A percentile compares a stretch with the other conserved stretches of the same genome.
These are phyloP conservation scores for Entamoeba nuttalli DNA, from an alignment of 208 protist species.

Conservation along the genomic window DNA sequence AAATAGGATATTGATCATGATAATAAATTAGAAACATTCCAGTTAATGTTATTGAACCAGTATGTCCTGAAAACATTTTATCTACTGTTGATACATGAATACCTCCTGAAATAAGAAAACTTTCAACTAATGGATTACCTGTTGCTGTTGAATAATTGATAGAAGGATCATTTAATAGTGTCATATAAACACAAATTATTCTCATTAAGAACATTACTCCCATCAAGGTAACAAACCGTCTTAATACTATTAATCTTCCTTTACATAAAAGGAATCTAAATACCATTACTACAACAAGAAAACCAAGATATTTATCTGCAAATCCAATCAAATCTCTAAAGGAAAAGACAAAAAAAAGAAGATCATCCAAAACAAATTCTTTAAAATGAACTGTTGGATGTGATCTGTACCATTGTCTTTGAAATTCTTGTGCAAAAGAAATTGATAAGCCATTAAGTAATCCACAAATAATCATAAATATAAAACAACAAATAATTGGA, in stretches of 20 bases:
- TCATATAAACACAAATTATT: background rate
- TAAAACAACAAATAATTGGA: background rate
- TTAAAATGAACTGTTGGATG: background rate
- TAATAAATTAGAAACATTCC: background rate
- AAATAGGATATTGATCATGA: background rate
- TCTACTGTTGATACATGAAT: background rate
- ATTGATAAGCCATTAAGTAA: background rate
- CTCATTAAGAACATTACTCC: background rate
- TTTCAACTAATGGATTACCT: background rate
- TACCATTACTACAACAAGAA: background rate
- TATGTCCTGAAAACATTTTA: background rate
- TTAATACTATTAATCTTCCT: background rate
- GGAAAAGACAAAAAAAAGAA: background rate
- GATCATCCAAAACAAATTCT: background rate
- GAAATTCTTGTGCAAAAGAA: background rate
- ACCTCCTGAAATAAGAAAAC: background rate
- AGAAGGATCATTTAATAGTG: background rate
- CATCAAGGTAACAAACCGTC: background rate
- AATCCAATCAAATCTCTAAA: background rate
- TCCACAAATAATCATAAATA: background rate
- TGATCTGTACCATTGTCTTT: background rate
- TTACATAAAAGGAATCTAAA: background rate
- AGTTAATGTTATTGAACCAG: background rate
- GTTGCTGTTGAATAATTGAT: background rate
- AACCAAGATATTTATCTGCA: background rate